Percentiles rank a stretch among this genome's conserved stretches.
phyloP scores from a whole-genome alignment of 139 green algal genomes.

The Chlorella sorokiniana region DNA sequence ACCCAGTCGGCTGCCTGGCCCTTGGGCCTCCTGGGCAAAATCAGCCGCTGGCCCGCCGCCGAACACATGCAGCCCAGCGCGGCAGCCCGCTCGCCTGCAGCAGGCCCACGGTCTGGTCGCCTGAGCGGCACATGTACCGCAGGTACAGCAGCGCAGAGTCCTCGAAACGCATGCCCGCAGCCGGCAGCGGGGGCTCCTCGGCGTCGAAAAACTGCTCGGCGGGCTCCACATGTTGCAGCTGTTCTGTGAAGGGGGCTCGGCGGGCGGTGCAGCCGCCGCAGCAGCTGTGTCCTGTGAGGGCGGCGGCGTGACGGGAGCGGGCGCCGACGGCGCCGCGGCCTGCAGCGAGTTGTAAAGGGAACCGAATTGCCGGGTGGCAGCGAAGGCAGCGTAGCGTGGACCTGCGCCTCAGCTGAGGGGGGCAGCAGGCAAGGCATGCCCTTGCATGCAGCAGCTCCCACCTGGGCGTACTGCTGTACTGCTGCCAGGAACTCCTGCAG shows the following conservation, averaged over 20 bases:
- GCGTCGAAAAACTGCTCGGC: conserved; percentile 31
- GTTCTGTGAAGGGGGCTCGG: neutral
- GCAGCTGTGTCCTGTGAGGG: neutral
- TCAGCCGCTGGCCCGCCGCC: too few species aligned
- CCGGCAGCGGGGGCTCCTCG: conserved; percentile 9
- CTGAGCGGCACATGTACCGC: conserved; percentile 35
- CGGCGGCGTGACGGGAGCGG: too few species aligned
- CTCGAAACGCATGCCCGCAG: conserved; percentile 8
- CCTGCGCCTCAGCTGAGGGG: too few species aligned
- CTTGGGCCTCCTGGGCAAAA: too few species aligned
- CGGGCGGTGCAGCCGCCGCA: neutral
- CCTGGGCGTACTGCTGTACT: neutral
- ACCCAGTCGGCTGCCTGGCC: too few species aligned
- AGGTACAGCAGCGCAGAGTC: conserved; percentile 35
- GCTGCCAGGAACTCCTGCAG: conserved; percentile 29
- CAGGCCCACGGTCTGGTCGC: conserved; percentile 23
- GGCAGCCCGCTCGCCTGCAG: conserved; percentile 22
- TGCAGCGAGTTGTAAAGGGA: neutral
- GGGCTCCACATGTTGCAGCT: neutral
- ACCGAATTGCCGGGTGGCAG: neutral
- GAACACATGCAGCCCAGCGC: too few species aligned
- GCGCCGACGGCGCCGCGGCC: neutral
- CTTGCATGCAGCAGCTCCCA: too few species aligned
- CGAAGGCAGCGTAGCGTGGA: too few species aligned
- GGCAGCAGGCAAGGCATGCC: too few species aligned